phyloP scores from a whole-genome alignment of 345 rosid genomes.

The Raphanus sativus region DNA sequence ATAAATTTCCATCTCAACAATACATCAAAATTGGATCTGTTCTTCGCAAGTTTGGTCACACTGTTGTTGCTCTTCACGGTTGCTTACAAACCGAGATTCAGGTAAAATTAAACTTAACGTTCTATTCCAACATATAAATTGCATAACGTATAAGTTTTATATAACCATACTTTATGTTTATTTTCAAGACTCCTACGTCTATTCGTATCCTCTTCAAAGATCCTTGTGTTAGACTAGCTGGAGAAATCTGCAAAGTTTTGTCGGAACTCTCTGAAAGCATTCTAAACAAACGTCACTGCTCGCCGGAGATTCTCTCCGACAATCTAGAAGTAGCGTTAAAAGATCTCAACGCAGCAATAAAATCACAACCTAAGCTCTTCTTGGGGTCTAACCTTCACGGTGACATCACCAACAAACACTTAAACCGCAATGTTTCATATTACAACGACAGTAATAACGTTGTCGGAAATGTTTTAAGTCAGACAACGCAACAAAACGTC shows the following conservation, averaged over 20 bases:
- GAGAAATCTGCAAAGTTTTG: conserved; percentile 64
- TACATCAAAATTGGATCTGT: conserved; percentile 76
- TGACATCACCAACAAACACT: conserved; percentile 21
- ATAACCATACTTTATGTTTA: not conserved
- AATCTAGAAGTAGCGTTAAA: conserved; percentile 66
- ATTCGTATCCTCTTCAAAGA: conserved; percentile 69
- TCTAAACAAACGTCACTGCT: conserved; percentile 58
- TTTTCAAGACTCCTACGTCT: conserved; percentile 60
- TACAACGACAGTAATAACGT: conserved; percentile 22
- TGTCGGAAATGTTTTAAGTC: conserved; percentile 2
- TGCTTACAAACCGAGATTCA: conserved; percentile 81
- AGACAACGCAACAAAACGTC: not conserved
- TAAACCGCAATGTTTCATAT: conserved; percentile 35
- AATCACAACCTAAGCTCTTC: conserved; percentile 79
- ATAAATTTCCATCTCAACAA: conserved; percentile 65
- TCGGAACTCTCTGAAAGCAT: conserved; percentile 64
- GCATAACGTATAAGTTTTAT: not conserved
- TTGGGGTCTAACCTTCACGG: conserved; percentile 57
- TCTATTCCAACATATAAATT: not conserved
- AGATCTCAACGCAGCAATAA: conserved; percentile 69
- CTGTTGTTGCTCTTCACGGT: conserved; percentile 83
- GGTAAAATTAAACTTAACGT: conserved; percentile 39
- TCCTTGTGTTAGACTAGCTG: conserved; percentile 65
- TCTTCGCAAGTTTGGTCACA: conserved; percentile 79
- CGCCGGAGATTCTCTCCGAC: conserved; percentile 74